Evolutionary conservation across 2,329 filamentous ascomycete species (phyloP), one percentile per base, ranked within the genome.

Genomic region (Fusarium nurragi): DNA sequence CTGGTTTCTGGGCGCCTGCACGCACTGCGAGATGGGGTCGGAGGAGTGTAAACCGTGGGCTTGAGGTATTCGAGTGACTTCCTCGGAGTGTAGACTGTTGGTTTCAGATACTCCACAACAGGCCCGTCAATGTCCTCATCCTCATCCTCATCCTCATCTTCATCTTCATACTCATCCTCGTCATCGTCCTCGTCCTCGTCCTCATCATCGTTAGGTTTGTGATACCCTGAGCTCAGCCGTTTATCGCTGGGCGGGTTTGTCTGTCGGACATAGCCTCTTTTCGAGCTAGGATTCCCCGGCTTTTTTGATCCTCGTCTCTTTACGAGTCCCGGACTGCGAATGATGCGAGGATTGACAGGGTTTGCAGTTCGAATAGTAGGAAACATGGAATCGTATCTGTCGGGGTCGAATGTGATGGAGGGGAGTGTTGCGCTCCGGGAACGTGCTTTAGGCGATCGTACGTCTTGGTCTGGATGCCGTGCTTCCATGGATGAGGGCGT

Each of bases 331-430:
- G 41, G n/a, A 19, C 37, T 39, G 16, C 16, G 47, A 47, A 40
- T 23, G 14, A 26, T 41, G 18, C 12, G 48, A 9, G 36, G 30
- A 22, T 59, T 52, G 50, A 44, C n/a, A 11, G 45, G 52, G 26
- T 38, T 51, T 22, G 54, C 38, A 19, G 36, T 44, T 11, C 22
- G 50, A 16, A 71, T 54, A 39, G 69, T 56, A 23, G 69, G 69
- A 26, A 71, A 71, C 69, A 71, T 71, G 14, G 46, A 36, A 13
- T 71, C 63, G 30, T 71, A 71, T 41, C 61, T 60, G 8, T 67
- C 53, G 5, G 69, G 59, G 19, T 71, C 65, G 19, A 71, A 45
- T 30, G 50, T 47, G 19, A 62, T 54, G 28, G 44, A 48, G 13
- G 46, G 18, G 12, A 47, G 36, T 18, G 38, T 36, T 22, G 21